These are phyloP conservation scores for Adansonia gregorii DNA, from an alignment of 441 rosid species.

Conservation along the genomic window DNA sequence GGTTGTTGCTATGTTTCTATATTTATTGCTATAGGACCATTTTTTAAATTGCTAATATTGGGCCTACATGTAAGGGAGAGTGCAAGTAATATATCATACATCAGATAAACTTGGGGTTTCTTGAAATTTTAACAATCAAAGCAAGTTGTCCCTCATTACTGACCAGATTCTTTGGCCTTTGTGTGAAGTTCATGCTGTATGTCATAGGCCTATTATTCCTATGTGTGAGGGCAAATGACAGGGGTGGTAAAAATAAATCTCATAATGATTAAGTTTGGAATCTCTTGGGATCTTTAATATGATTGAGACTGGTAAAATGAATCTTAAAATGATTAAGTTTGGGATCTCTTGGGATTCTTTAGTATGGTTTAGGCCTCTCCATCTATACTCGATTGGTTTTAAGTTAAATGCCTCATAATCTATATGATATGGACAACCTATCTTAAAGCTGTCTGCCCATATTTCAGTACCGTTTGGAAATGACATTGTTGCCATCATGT, in stretches of 20 bases:
- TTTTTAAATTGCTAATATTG: neutral
- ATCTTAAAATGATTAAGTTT: slow-evolving; percentile 6
- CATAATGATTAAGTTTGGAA: neutral
- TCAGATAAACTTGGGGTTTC: neutral
- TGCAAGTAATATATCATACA: neutral
- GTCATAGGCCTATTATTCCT: neutral
- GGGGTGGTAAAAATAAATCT: neutral
- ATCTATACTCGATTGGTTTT: neutral
- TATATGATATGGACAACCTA: neutral
- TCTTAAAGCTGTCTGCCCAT: neutral
- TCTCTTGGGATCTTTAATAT: neutral
- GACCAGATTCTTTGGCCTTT: neutral
- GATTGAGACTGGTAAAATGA: neutral
- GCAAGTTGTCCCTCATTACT: neutral
- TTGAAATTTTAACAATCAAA: neutral
- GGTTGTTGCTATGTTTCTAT: neutral
- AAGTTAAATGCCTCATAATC: neutral
- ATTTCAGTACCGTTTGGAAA: neutral
- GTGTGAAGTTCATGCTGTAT: neutral
- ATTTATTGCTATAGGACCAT: neutral
- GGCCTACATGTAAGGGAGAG: neutral
- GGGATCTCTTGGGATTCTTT: neutral
- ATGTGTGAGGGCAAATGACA: neutral
- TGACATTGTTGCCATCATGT: neutral
- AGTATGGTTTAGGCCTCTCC: neutral